Percentiles rank a stretch among this genome's conserved stretches.
phyloP scores from a whole-genome alignment of 495 filamentous ascomycete species.

The Copromyces sp. region DNA sequence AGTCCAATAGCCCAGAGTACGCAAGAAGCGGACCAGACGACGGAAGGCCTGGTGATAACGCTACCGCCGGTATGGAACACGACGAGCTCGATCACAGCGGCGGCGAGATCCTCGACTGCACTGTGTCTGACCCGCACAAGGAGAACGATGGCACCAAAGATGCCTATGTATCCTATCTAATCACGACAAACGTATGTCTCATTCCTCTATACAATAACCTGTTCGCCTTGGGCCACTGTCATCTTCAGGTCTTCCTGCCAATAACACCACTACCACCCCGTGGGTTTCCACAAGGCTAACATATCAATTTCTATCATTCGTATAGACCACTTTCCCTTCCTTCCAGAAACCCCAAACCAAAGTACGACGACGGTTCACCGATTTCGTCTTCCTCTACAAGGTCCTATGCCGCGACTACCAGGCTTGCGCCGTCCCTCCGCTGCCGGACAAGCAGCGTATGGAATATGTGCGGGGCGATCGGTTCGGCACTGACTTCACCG shows the following conservation, averaged over 20 bases:
- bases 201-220: not conserved
- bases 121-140: slow-evolving; percentile 71
- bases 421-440: slow-evolving; percentile 81
- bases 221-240: not conserved
- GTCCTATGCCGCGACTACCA: slow-evolving; percentile 77
- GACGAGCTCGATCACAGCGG: slow-evolving; percentile 57
- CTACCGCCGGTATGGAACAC: slow-evolving; percentile 12
- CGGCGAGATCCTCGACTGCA: slow-evolving; percentile 74
- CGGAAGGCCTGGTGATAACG: slow-evolving; percentile 11
- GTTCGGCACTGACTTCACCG: slow-evolving; percentile 90
- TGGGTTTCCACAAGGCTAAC: not conserved
- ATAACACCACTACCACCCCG: not conserved
- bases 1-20: slow-evolving; percentile 10
- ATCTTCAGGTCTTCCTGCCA: not conserved
- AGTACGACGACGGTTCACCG: slow-evolving; percentile 86
- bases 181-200: slow-evolving; percentile 71
- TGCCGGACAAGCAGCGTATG: slow-evolving; percentile 98
- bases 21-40: slow-evolving; percentile 12
- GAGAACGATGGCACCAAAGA: slow-evolving; percentile 97
- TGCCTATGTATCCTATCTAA: slow-evolving; percentile 88
- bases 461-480: slow-evolving; percentile 93
- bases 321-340: slow-evolving; percentile 81
- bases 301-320: not conserved
- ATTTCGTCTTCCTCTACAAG: slow-evolving; percentile 96
- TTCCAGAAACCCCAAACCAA: slow-evolving; percentile 69